Evolutionary conservation across 2,329 filamentous ascomycete species (phyloP), one percentile per base, ranked within the genome.

Genomic region (Epichloe coenophiala): DNA sequence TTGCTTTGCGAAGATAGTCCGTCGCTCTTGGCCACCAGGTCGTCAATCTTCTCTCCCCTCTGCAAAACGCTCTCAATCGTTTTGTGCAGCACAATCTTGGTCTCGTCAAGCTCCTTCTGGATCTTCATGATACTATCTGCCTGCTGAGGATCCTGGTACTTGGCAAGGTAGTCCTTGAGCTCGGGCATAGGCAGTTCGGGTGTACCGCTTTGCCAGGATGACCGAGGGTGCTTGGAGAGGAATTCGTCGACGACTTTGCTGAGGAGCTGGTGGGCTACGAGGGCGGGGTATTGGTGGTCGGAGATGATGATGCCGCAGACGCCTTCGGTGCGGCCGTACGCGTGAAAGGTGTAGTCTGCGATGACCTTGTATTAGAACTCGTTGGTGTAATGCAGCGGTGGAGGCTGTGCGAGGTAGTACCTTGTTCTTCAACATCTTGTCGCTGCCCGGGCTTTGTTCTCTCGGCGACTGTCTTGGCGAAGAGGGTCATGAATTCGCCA

Each of bases 61-160:
- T 96, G 84, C 62, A 96, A 68, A 48, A 76, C 83, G 61, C 81
- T 86, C 73, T 95, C 86, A 61, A 95, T 96, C 43, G 93, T 96
- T 79, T 97, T 95, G 72, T 97, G 89, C 60, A 98, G 76, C 53
- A 95, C 84, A 63, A 95, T 90, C 78, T 96, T 97, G 54, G 91
- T 97, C 76, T 96, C 90, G 63, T 97, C 90, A 54, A 98, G 76
- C 72, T 98, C 89, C 71, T 88, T 86, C 69, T 97, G 91, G 61
- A 98, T 96, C 76, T 88, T 90, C 75, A 88, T 80, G 65, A 97
- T 94, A 69, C 84, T 91, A 71, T 95, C 89, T 58, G 88, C 90
- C 70, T 94, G 79, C 62, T 83, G 75, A 12, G 91, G 89, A 66
- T 96, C 86, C 72, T 95, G 87, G 71, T 89, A 95, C 61, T 76